Conservation (phyloP, 306 rosid genomes). For the Cucumis hystrix region DNA sequence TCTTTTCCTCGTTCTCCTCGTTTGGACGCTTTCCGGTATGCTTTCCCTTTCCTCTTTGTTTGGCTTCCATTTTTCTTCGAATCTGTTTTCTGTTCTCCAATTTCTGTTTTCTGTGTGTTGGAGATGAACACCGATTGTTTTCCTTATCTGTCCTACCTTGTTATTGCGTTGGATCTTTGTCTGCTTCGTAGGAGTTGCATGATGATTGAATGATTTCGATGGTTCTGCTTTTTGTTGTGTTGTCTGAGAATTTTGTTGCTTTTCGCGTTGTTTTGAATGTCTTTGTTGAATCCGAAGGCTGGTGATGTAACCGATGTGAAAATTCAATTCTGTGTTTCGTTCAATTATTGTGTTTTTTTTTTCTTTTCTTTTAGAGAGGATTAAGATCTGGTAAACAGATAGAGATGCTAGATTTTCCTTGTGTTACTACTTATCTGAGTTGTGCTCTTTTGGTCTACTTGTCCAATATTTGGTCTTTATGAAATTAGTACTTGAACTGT, state of each 20-base stretch:
- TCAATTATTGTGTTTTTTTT: neutral
- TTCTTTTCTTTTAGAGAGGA: neutral
- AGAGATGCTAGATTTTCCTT: neutral
- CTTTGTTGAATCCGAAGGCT: neutral
- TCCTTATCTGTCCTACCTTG: neutral
- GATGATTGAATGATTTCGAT: neutral
- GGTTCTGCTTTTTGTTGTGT: neutral
- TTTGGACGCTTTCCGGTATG: constrained; percentile 61
- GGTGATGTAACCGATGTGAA: neutral
- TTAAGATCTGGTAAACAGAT: neutral
- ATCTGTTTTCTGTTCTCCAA: neutral
- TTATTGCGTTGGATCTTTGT: neutral
- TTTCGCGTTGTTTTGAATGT: neutral
- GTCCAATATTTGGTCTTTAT: neutral
- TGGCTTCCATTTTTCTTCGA: neutral
- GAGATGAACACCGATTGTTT: neutral
- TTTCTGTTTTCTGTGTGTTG: neutral
- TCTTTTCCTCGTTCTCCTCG: constrained; percentile 22
- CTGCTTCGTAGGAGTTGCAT: neutral
- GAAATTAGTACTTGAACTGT: neutral
- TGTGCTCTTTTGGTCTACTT: neutral
- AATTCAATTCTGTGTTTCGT: neutral
- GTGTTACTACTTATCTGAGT: neutral
- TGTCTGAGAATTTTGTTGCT: neutral
- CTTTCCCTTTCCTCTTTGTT: neutral